These are phyloP conservation scores for Lachancea fermentati DNA, from an alignment of 805 yeast genomes.

Conservation along the genomic window DNA sequence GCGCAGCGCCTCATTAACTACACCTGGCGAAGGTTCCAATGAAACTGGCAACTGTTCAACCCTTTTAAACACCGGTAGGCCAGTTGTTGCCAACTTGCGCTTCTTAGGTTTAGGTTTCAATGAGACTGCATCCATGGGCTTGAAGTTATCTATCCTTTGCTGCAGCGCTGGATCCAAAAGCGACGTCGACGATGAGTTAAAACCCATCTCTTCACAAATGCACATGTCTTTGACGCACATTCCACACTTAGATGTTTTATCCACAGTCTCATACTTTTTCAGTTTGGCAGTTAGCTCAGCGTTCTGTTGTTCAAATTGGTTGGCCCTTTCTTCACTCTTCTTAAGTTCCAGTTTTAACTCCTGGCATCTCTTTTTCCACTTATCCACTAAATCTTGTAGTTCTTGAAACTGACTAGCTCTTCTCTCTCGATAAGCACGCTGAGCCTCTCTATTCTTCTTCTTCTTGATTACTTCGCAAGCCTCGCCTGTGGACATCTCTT, in stretches of 20 bases:
- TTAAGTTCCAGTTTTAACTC: slow-evolving; percentile 12
- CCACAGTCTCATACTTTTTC: not conserved
- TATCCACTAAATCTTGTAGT: slow-evolving; percentile 46
- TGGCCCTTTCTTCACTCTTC: slow-evolving; percentile 1
- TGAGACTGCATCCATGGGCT: slow-evolving; percentile 61
- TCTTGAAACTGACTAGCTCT: slow-evolving; percentile 78
- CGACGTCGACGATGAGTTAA: slow-evolving; percentile 13
- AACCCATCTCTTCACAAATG: slow-evolving; percentile 45
- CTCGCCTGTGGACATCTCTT: slow-evolving; percentile 77
- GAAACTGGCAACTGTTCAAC: slow-evolving; percentile 11
- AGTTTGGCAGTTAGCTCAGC: not conserved
- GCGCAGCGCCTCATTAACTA: slow-evolving; percentile 1
- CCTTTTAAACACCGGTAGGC: slow-evolving; percentile 6
- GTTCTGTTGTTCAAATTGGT: slow-evolving; percentile 7
- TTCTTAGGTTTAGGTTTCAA: slow-evolving; percentile 2
- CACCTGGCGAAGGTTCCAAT: slow-evolving; percentile 25
- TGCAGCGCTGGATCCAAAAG: slow-evolving; percentile 25
- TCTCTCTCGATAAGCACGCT: slow-evolving; percentile 83
- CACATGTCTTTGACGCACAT: slow-evolving; percentile 67
- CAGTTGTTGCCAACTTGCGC: not conserved
- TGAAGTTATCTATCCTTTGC: slow-evolving; percentile 39
- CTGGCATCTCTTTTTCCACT: slow-evolving; percentile 42
- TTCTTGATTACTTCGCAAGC: slow-evolving; percentile 39
- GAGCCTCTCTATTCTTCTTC: slow-evolving; percentile 93
- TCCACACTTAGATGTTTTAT: slow-evolving; percentile 41